These are phyloP conservation scores for Vicia faba DNA, from an alignment of 306 rosid genomes.

Conservation along the genomic window DNA sequence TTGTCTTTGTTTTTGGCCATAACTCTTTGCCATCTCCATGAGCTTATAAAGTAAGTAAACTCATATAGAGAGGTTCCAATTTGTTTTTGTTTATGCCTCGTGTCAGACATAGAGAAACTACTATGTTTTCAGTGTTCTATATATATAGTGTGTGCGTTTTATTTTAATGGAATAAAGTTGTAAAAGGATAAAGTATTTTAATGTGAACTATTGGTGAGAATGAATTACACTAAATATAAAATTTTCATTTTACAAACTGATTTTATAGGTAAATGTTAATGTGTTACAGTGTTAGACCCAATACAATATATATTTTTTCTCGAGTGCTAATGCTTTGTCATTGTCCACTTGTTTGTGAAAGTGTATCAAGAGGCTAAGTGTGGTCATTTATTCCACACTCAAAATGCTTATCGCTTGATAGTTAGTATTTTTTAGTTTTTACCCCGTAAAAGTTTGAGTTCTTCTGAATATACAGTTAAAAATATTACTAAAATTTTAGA, in stretches of 20 bases:
- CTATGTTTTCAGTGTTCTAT: constrained; percentile 42
- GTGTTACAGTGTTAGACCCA: too few species aligned
- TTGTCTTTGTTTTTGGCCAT: constrained; percentile 47
- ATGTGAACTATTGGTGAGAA: too few species aligned
- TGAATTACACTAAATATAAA: too few species aligned
- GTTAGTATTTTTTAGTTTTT: too few species aligned
- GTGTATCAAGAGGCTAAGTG: background rate
- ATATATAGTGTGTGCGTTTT: constrained; percentile 13
- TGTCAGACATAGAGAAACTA: constrained; percentile 43
- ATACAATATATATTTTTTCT: background rate
- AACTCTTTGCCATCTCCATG: constrained; percentile 29
- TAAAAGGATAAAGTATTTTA: background rate
- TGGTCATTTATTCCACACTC: background rate
- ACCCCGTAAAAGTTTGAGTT: too few species aligned
- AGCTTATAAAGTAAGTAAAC: constrained; percentile 31
- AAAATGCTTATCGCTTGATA: too few species aligned
- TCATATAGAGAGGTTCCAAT: constrained; percentile 29
- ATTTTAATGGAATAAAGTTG: background rate
- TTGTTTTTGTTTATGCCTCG: constrained; percentile 35
- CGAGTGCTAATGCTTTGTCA: background rate
- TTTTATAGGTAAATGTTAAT: too few species aligned
- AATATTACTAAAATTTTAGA: too few species aligned
- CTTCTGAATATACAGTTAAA: too few species aligned
- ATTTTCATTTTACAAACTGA: too few species aligned
- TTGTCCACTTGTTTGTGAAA: background rate